Percentiles rank a stretch among this genome's conserved stretches.
These are phyloP conservation scores for Sphenostylis stenocarpa DNA, from an alignment of 306 rosid genomes.

Conservation along the genomic window DNA sequence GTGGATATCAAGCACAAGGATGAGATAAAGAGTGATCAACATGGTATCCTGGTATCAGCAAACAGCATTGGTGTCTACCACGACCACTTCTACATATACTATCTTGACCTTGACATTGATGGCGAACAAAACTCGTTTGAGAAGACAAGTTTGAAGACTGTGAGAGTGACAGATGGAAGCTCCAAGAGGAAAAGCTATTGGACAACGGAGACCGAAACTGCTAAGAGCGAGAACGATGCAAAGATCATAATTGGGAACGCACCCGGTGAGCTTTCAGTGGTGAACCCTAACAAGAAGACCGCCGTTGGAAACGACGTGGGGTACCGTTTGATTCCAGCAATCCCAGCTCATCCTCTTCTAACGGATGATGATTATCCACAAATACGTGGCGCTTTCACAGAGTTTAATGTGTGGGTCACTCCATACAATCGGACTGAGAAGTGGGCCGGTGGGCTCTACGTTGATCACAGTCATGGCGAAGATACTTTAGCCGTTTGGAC, in stretches of 20 bases:
- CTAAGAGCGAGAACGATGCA: constrained; percentile 47
- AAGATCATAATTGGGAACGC: constrained; percentile 31
- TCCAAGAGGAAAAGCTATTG: constrained; percentile 61
- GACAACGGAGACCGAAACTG: constrained; percentile 31
- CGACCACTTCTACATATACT: constrained; percentile 57
- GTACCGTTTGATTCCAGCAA: constrained; percentile 52
- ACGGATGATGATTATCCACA: constrained; percentile 37
- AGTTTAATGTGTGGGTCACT: constrained; percentile 54
- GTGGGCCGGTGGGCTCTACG: constrained; percentile 54
- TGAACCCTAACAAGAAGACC: constrained; percentile 57
- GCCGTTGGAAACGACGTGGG: constrained; percentile 48
- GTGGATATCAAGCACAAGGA: constrained; percentile 33
- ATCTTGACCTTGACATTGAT: constrained; percentile 67
- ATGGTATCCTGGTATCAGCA: constrained; percentile 51
- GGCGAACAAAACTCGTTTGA: constrained; percentile 58
- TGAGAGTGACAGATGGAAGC: constrained; percentile 30
- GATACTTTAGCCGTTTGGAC: constrained; percentile 1
- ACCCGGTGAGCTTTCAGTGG: constrained; percentile 45
- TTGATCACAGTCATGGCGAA: neutral
- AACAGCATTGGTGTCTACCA: constrained; percentile 57
- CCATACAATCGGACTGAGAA: constrained; percentile 58
- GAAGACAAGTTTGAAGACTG: constrained; percentile 43
- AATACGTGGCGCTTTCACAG: neutral
- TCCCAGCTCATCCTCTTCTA: constrained; percentile 41
- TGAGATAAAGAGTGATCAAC: constrained; percentile 47